These are phyloP conservation scores for Ceratocystis lukuohia DNA, from an alignment of 2,329 filamentous ascomycete genomes.

Conservation along the genomic window DNA sequence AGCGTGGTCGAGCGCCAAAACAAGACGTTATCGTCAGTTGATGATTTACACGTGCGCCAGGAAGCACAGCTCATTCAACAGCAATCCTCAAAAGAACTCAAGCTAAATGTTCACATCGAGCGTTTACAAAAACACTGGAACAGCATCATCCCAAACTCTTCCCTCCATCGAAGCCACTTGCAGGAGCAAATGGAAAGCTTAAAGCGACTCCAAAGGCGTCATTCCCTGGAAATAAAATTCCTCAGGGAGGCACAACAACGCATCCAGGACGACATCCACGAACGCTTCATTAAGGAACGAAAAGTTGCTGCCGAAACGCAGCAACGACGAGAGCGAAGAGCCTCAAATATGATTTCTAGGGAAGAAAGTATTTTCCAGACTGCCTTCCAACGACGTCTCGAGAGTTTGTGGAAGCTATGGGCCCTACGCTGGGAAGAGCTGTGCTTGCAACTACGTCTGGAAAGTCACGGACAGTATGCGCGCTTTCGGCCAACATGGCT, in stretches of 20 bases:
- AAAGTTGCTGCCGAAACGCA: slow-evolving; percentile 12
- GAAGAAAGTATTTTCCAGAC: slow-evolving; percentile 17
- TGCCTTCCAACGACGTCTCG: slow-evolving; percentile 11
- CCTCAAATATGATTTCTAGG: slow-evolving; percentile 12
- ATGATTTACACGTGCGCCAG: slow-evolving; percentile 16
- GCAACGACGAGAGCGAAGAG: slow-evolving; percentile 13
- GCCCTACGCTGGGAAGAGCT: slow-evolving; percentile 17
- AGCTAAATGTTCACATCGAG: slow-evolving; percentile 14
- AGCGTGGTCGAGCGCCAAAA: slow-evolving; percentile 16
- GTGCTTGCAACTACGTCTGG: slow-evolving; percentile 6
- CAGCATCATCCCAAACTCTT: slow-evolving; percentile 9
- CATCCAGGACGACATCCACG: slow-evolving; percentile 15
- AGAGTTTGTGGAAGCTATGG: slow-evolving; percentile 17
- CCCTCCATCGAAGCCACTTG: slow-evolving; percentile 12
- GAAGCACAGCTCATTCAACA: slow-evolving; percentile 16
- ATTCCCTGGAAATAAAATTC: slow-evolving; percentile 15
- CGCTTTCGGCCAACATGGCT: slow-evolving; percentile 17
- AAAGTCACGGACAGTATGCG: not conserved
- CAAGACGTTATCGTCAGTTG: slow-evolving; percentile 11
- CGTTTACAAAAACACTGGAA: slow-evolving; percentile 17
- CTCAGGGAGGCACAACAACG: slow-evolving; percentile 18
- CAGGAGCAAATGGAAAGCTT: slow-evolving; percentile 11
- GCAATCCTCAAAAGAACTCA: slow-evolving; percentile 16
- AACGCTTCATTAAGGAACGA: slow-evolving; percentile 14
- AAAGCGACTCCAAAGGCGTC: slow-evolving; percentile 7